phyloP scores from a whole-genome alignment of 2,329 filamentous ascomycete species.

The Diaporthe sp. region DNA sequence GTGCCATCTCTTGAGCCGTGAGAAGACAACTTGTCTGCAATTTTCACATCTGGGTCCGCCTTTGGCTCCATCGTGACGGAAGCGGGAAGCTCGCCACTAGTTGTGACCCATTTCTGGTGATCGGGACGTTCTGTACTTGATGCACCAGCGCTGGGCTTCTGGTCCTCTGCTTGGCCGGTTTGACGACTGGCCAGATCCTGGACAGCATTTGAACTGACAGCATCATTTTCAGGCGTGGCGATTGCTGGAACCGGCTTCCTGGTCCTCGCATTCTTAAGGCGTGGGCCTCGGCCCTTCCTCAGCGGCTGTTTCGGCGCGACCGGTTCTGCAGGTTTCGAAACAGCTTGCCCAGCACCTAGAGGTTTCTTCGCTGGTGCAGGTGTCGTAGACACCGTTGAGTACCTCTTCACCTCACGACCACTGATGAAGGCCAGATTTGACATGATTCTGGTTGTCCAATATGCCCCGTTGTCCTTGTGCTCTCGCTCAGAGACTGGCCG shows the following conservation, averaged over 20 bases:
- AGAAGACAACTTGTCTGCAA: background rate
- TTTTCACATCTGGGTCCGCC: background rate
- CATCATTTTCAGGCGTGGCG: background rate
- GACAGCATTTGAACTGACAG: background rate
- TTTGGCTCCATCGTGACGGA: background rate
- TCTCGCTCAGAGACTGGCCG: slow-evolving; percentile 61
- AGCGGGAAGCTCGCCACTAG: background rate
- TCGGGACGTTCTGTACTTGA: background rate
- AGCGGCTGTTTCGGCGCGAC: background rate
- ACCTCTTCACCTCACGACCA: slow-evolving; percentile 39
- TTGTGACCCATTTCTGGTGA: background rate
- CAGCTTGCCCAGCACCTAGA: background rate
- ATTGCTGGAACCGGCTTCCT: background rate
- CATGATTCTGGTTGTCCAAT: slow-evolving; percentile 59
- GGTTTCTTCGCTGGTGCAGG: background rate
- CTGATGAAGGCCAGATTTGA: slow-evolving; percentile 56
- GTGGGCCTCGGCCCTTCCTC: slow-evolving; percentile 36
- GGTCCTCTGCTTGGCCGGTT: background rate
- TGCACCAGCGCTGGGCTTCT: background rate
- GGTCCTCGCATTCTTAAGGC: slow-evolving; percentile 41
- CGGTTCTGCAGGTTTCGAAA: background rate
- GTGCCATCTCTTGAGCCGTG: background rate
- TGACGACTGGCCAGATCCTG: background rate
- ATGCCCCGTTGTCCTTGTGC: slow-evolving; percentile 61
- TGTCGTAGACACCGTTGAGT: background rate